Base-by-base conservation (phyloP, 2,329 filamentous ascomycete species). In the Diaporthe australafricana region DNA sequence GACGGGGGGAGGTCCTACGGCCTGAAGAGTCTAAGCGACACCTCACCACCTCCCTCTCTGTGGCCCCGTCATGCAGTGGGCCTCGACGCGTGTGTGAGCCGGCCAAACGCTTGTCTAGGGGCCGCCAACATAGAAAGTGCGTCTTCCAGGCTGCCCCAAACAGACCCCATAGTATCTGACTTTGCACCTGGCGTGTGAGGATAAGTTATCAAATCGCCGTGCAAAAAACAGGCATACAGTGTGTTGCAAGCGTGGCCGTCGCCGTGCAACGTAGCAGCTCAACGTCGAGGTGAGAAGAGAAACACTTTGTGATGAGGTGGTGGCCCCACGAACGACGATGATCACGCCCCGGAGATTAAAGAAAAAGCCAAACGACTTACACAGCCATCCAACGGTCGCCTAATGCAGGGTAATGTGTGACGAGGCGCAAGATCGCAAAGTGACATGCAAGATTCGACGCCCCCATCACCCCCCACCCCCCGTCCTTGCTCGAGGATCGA, bases 1-100 rank as follows among this genome's bases (percentile, higher is more conserved):
- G 27, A 50, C 50, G 60, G 62, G 60, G 62, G 48, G 45, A 65
- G 47, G 52, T 71, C 48, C 40, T 71, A 71, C 70, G 62, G 70
- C 70, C 70, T 68, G 20, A 71, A 68, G 25, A 47, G 67, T 48
- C 67, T 60, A 50, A 60, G 53, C 42, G 67, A 60, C 17, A 38
- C 52, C 5, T n/a, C n/a, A n/a, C n/a, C 32, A 35, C 32, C 32
- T 35, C n/a, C 25, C n/a, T 40, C 45, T n/a, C n/a, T 20, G 40
- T 40, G 22, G 22, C 32, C 12, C n/a, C 40, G 14, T 25, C 27
- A 48, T 70, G 68, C 60, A 63, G 30, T 25, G 48, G 55, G 68
- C 57, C 68, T 70, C 35, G 57, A 55, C 56, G 57, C 68, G 53
- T 63, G 32, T 12, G 48, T 32, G 42, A 42, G 45, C 67, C 42